A percentile compares a stretch with the other conserved stretches of the same genome.
phyloP scores from a whole-genome alignment of 495 filamentous ascomycete species.

The Trichoderma virens region DNA sequence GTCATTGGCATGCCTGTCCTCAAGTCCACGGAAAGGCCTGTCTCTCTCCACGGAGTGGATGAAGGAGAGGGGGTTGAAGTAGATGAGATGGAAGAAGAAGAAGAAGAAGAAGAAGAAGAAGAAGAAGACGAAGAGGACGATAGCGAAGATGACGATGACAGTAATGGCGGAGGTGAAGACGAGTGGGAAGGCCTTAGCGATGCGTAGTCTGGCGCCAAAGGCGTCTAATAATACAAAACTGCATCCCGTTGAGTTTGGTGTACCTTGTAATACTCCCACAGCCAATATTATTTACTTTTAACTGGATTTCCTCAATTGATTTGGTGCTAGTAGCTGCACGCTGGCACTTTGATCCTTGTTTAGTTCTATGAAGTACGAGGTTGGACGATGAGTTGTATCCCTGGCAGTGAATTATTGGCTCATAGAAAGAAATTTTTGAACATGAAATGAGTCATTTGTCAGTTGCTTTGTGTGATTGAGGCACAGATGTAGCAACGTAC shows the following conservation, averaged over 20 bases:
- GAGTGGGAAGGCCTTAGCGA: constrained; percentile 46
- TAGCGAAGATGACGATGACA: constrained; percentile 14
- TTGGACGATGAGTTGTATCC: too few species aligned
- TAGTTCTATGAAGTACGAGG: too few species aligned
- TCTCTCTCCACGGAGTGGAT: neutral
- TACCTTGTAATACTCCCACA: neutral
- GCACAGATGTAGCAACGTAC: too few species aligned
- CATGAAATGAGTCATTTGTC: too few species aligned
- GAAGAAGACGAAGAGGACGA: constrained; percentile 16
- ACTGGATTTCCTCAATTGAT: too few species aligned
- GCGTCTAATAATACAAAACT: neutral
- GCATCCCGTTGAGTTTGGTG: neutral
- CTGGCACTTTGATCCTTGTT: too few species aligned
- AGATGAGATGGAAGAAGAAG: constrained; percentile 19
- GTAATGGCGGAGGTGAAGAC: constrained; percentile 15
- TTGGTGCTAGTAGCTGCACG: too few species aligned
- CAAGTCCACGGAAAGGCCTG: constrained; percentile 23
- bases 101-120: constrained; percentile 10
- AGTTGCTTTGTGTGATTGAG: too few species aligned
- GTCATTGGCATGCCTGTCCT: constrained; percentile 30
- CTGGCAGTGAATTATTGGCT: too few species aligned
- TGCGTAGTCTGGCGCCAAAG: neutral
- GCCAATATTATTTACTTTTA: neutral
- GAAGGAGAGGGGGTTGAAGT: constrained; percentile 19
- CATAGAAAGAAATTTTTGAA: too few species aligned